phyloP scores from a whole-genome alignment of 371 early-diverging fungal genomes.

The Chytridiales sp. region DNA sequence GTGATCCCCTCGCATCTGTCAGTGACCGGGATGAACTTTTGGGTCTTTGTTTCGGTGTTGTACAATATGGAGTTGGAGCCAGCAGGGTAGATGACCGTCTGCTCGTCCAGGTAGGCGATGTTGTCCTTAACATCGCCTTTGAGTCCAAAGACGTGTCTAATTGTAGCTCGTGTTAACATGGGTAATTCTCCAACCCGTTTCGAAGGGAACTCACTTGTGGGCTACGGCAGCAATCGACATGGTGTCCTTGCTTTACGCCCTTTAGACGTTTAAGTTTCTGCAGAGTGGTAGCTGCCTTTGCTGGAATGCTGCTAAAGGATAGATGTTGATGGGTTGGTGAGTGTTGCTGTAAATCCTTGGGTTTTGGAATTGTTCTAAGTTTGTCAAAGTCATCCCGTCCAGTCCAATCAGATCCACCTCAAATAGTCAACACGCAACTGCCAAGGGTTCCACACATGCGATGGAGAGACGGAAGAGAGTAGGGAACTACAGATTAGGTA shows the following conservation, averaged over 20 bases:
- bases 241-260: no score
- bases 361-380: no score
- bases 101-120: constrained; percentile 48
- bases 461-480: constrained; percentile 17
- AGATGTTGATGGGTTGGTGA: no score
- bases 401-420: no score
- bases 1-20: constrained; percentile 51
- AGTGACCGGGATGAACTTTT: constrained; percentile 50
- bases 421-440: no score
- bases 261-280: no score
- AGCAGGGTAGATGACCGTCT: constrained; percentile 51
- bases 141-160: constrained; percentile 52
- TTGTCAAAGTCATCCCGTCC: no score
- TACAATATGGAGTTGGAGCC: constrained; percentile 52
- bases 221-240: constrained; percentile 50
- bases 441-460: no score
- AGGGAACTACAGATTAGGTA: constrained; percentile 16
- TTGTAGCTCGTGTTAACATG: neutral
- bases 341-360: no score
- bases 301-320: no score
- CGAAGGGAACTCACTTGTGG: constrained; percentile 28
- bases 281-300: no score
- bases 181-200: neutral
- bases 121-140: constrained; percentile 40
- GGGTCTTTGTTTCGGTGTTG: constrained; percentile 50